Percentiles rank a stretch among this genome's conserved stretches.
These are phyloP conservation scores for Solanum chiquidenum DNA, from an alignment of 257 asterid genomes.

Conservation along the genomic window DNA sequence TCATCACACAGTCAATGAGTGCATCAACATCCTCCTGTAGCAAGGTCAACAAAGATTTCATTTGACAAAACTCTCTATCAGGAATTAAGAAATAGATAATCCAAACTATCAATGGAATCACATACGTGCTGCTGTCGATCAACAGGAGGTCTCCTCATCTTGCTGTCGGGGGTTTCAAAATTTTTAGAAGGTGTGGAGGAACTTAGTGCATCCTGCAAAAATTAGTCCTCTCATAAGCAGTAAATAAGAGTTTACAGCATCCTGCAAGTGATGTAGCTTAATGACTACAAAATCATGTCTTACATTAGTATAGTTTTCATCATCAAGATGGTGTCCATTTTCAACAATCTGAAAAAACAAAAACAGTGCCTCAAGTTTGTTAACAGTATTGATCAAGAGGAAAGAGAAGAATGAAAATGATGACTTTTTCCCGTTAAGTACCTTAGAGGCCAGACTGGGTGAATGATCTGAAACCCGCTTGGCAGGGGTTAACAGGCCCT, in stretches of 20 bases:
- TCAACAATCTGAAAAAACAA: conserved; percentile 47
- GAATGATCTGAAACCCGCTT: conserved; percentile 43
- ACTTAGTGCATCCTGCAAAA: conserved; percentile 47
- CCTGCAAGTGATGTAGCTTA: not conserved
- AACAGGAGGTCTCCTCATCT: conserved; percentile 68
- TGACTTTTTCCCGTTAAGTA: conserved; percentile 5
- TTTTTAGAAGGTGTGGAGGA: conserved; percentile 39
- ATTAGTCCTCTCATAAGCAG: not conserved
- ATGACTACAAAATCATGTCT: conserved; percentile 11
- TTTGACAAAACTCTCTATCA: conserved; percentile 1
- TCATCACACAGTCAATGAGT: conserved; percentile 76
- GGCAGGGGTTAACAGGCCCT: conserved; percentile 47
- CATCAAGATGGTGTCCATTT: conserved; percentile 69
- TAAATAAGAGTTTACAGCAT: conserved; percentile 5
- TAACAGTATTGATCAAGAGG: not conserved
- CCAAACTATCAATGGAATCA: conserved; percentile 6
- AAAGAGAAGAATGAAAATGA: conserved; percentile 3
- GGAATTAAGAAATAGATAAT: not conserved
- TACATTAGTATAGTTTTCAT: conserved; percentile 43
- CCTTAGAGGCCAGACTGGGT: conserved; percentile 41
- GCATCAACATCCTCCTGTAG: conserved; percentile 97
- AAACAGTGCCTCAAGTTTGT: conserved; percentile 4
- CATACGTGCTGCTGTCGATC: conserved; percentile 80
- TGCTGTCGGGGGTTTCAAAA: conserved; percentile 76
- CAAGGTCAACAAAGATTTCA: conserved; percentile 6